phyloP scores from a whole-genome alignment of 2,329 filamentous ascomycete species.

The Thielaviopsis punctulata region DNA sequence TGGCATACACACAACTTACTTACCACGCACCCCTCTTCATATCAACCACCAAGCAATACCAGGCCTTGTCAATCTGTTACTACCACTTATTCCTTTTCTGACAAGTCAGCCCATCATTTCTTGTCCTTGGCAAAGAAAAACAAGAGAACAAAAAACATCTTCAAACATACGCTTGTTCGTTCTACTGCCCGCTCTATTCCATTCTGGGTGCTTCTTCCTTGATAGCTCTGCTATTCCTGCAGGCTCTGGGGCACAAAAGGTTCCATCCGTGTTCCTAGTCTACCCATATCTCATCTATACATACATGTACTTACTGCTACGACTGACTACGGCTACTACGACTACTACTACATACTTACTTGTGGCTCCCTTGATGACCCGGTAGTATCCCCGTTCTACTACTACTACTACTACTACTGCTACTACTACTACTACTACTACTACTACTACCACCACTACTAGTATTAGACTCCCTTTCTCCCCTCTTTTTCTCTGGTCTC shows the following conservation, averaged over 20 bases:
- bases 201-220: not conserved
- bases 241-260: not conserved
- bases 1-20: no score
- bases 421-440: no score
- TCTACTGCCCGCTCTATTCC: not conserved
- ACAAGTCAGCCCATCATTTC: not conserved
- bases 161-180: no score
- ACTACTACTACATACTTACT: no score
- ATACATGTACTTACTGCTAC: not conserved
- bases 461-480: slow-evolving; percentile 1
- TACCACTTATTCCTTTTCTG: not conserved
- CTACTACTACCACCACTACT: no score
- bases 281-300: slow-evolving; percentile 8
- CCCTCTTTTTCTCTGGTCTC: not conserved
- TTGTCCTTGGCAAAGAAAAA: not conserved
- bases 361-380: slow-evolving; percentile 10
- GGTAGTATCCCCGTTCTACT: slow-evolving; percentile 9
- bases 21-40: no score
- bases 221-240: not conserved
- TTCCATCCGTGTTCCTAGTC: slow-evolving; percentile 6
- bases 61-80: no score
- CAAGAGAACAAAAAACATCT: not conserved
- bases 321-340: no score
- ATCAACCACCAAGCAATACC: not conserved
- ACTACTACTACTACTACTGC: no score